These are phyloP conservation scores for Leccinum broughii DNA, from an alignment of 768 basidiomycete species.

Conservation along the genomic window DNA sequence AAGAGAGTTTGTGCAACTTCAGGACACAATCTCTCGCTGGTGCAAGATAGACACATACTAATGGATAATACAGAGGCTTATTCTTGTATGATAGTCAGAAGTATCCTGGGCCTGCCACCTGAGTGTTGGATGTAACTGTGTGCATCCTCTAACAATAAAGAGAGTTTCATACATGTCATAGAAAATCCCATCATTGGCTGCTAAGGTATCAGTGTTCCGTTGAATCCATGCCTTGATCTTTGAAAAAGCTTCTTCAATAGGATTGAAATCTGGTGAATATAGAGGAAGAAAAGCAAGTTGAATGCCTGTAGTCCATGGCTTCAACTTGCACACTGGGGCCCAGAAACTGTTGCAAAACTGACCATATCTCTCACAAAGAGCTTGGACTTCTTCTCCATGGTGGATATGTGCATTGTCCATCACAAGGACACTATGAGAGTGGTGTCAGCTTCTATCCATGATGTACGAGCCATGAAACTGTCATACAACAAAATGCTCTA, in stretches of 20 bases:
- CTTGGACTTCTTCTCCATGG: no score
- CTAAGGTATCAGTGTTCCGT: background rate
- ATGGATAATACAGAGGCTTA: no score
- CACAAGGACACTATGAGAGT: background rate
- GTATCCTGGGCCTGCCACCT: background rate
- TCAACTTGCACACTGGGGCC: no score
- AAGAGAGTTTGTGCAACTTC: background rate
- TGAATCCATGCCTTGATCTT: background rate
- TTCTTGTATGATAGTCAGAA: background rate
- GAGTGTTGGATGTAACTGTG: background rate
- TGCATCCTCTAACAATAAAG: background rate
- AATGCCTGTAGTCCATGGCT: no score
- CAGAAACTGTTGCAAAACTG: no score
- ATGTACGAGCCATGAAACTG: background rate
- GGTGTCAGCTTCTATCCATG: background rate
- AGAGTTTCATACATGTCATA: background rate
- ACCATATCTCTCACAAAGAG: no score
- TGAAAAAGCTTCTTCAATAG: no score
- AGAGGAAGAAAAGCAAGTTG: no score
- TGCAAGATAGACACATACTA: background rate
- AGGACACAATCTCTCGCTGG: background rate
- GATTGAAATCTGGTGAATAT: no score
- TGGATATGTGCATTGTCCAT: no score
- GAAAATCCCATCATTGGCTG: background rate
- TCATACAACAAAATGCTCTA: no score